phyloP scores from a whole-genome alignment of 768 basidiomycete species.

The Suillus weaverae region DNA sequence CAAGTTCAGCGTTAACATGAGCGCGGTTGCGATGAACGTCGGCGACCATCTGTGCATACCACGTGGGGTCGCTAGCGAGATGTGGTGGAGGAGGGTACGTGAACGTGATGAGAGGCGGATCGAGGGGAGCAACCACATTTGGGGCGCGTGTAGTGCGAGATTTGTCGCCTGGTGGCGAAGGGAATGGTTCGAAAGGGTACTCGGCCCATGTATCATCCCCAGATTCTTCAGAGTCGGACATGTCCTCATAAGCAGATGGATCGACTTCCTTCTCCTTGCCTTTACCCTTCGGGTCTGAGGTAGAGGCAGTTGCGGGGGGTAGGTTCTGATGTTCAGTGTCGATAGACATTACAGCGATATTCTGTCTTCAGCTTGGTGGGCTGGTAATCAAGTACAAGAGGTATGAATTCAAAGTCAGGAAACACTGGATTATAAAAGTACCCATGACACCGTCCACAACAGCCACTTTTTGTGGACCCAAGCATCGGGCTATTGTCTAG shows the following conservation, averaged over 20 bases:
- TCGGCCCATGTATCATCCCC: slow-evolving; percentile 6
- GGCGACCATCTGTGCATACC: slow-evolving; percentile 27
- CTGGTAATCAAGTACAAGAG: background rate
- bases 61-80: slow-evolving; percentile 28
- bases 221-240: background rate
- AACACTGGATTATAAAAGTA: background rate
- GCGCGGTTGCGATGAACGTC: slow-evolving; percentile 28
- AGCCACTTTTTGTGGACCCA: background rate
- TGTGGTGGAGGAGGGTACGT: slow-evolving; percentile 29
- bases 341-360: background rate
- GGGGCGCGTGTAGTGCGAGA: background rate
- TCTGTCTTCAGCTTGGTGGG: background rate
- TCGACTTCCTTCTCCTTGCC: slow-evolving; percentile 9
- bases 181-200: slow-evolving; percentile 32
- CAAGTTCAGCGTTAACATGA: slow-evolving; percentile 20
- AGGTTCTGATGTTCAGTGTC: background rate
- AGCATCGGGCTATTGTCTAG: background rate
- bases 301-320: background rate
- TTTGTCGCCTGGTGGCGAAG: slow-evolving; percentile 24
- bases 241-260: background rate
- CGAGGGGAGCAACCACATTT: slow-evolving; percentile 8
- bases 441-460: background rate
- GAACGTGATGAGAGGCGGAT: slow-evolving; percentile 30
- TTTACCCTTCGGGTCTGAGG: slow-evolving; percentile 6
- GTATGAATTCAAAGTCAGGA: background rate